Base-by-base conservation (phyloP, 345 rosid species). In the Combretum micranthum region DNA sequence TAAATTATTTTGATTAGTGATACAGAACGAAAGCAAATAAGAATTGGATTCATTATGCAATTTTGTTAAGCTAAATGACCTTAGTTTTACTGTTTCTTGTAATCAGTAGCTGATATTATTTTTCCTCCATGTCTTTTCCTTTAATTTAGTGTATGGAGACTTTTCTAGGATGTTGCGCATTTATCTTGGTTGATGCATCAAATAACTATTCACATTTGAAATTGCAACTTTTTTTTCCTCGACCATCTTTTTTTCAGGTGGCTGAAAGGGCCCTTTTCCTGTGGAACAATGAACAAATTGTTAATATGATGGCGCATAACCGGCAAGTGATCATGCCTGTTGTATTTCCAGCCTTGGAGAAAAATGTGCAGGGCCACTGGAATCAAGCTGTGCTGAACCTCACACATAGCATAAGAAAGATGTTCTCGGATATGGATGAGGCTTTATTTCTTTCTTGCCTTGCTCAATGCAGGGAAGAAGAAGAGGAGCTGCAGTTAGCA, bases 221-320 rank as follows among this genome's bases (percentile, higher is more conserved):
- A 52, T 47, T 14, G 15, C 32, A n/a, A 42, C 19, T 50, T 51
- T 44, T 44, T 19, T 37, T 46, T 15, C 39, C 18, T 47, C 53
- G 15, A 11, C 39, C 39, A 32, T 32, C 25, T 54, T 58, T 63
- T 53, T 67, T 62, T 72, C 82, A 90, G 97, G 96, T 90, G 53
- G 91, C 97, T 19, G 97, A 90, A 75, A 83, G 94, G 63, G 82
- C 97, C 50, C 75, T 90, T 15, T 82, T 83, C 75, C 68, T 87
- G 47, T 90, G 97, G 97, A 90, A 87, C 88, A 90, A 87, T 2
- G 97, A 90, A 73, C 97, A 87, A 70, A 82, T 87, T 10, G 77
- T 85, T 43, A 77, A 82, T 74, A 69, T 90, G 72, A 74, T 87
- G 47, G 81, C 78, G 20, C 91, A 81, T 19, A 85, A 82, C 65